phyloP scores from a whole-genome alignment of 2,329 filamentous ascomycete genomes.

The Tolypocladium cylindrosporum region DNA sequence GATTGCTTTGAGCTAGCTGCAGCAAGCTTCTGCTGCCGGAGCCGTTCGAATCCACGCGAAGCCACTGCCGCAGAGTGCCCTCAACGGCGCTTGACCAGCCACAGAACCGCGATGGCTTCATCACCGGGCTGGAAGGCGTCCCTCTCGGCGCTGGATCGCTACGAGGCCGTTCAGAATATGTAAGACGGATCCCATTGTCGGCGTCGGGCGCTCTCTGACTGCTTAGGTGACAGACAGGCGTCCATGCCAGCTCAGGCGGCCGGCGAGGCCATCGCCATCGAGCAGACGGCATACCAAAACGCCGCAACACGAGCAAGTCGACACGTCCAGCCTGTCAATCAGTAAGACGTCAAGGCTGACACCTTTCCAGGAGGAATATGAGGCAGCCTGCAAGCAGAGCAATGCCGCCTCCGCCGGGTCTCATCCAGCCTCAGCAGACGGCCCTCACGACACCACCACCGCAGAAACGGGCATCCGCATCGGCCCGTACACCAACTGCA shows the following conservation, averaged over 20 bases:
- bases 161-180: slow-evolving; percentile 49
- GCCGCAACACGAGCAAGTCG: slow-evolving; percentile 46
- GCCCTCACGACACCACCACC: neutral
- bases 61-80: neutral
- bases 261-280: slow-evolving; percentile 49
- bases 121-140: slow-evolving; percentile 35
- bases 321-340: neutral
- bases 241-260: slow-evolving; percentile 18
- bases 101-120: slow-evolving; percentile 1
- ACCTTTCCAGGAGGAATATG: slow-evolving; percentile 45
- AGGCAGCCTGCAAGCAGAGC: slow-evolving; percentile 27
- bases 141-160: slow-evolving; percentile 49
- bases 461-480: slow-evolving; percentile 31
- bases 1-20: neutral
- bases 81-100: neutral
- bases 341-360: neutral
- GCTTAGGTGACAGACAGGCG: slow-evolving; percentile 13
- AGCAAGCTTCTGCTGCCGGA: neutral
- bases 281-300: slow-evolving; percentile 52
- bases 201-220: neutral
- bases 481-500: slow-evolving; percentile 43
- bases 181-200: slow-evolving; percentile 6
- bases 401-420: neutral
- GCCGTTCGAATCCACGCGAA: neutral
- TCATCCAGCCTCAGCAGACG: slow-evolving; percentile 1